Evolutionary conservation across 352 stramenopile genomes (phyloP).

Genomic region (Halophytophthora batemanensis): DNA sequence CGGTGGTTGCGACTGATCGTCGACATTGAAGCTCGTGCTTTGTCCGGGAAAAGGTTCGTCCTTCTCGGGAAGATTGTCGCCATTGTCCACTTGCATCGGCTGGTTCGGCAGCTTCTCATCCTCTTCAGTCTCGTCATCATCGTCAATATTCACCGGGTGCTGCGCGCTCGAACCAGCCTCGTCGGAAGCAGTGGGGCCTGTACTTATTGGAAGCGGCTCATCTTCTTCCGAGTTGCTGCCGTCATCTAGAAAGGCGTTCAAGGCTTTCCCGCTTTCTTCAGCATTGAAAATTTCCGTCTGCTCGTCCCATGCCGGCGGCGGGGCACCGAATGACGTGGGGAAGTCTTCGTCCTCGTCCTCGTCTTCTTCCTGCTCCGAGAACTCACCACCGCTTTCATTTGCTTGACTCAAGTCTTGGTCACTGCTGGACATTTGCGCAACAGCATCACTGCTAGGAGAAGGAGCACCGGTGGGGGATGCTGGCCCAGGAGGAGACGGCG

Average conservation of each 20-base stretch:
- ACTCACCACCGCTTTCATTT: constrained; percentile 3
- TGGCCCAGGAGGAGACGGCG: constrained; percentile 28
- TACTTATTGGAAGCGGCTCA: constrained; percentile 43
- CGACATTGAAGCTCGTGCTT: neutral
- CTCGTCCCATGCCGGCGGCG: constrained; percentile 27
- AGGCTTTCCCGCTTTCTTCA: constrained; percentile 58
- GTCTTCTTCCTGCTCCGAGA: constrained; percentile 53
- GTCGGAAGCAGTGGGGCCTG: neutral
- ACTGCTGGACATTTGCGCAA: constrained; percentile 2
- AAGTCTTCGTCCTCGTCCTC: constrained; percentile 84
- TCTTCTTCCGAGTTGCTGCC: constrained; percentile 62
- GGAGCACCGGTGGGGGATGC: constrained; percentile 10
- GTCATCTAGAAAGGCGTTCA: constrained; percentile 73
- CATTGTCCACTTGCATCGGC: constrained; percentile 25
- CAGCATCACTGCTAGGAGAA: constrained; percentile 4
- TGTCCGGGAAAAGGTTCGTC: constrained; percentile 50
- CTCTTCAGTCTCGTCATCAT: neutral
- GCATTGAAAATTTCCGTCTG: constrained; percentile 42
- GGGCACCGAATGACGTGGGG: constrained; percentile 39
- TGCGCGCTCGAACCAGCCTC: neutral
- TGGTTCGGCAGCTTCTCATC: constrained; percentile 4
- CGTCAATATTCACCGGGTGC: neutral
- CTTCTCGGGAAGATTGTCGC: constrained; percentile 48
- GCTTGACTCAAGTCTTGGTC: constrained; percentile 9
- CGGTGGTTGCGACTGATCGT: constrained; percentile 11